These are phyloP conservation scores for Przewalskia tangutica DNA, from an alignment of 257 asterid genomes.

Conservation along the genomic window DNA sequence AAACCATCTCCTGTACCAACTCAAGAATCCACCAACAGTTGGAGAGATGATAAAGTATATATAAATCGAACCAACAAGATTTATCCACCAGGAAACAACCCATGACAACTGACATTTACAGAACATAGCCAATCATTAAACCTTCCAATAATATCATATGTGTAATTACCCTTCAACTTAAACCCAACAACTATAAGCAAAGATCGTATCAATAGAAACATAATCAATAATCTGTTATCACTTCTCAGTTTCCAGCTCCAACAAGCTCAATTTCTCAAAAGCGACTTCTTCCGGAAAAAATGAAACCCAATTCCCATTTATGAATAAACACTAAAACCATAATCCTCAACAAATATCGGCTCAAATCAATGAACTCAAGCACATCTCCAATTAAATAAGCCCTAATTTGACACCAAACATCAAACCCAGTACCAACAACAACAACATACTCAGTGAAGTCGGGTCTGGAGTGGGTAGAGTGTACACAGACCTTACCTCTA, in stretches of 20 bases:
- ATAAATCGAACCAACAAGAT: neutral
- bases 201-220: neutral
- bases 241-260: neutral
- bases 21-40: neutral
- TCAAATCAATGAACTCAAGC: neutral
- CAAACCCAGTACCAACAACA: neutral
- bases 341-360: neutral
- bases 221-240: neutral
- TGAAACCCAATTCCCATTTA: neutral
- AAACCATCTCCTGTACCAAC: neutral
- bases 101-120: neutral
- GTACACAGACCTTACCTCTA: too few species aligned
- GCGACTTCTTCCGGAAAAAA: neutral
- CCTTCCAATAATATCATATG: neutral
- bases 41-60: neutral
- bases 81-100: neutral
- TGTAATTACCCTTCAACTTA: neutral
- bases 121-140: neutral
- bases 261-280: neutral
- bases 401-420: neutral
- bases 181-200: neutral
- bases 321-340: neutral
- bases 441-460: too few species aligned
- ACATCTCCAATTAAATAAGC: neutral
- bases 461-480: too few species aligned